Conservation (phyloP, 352 stramenopile species). For the Blastocystis hominis region DNA sequence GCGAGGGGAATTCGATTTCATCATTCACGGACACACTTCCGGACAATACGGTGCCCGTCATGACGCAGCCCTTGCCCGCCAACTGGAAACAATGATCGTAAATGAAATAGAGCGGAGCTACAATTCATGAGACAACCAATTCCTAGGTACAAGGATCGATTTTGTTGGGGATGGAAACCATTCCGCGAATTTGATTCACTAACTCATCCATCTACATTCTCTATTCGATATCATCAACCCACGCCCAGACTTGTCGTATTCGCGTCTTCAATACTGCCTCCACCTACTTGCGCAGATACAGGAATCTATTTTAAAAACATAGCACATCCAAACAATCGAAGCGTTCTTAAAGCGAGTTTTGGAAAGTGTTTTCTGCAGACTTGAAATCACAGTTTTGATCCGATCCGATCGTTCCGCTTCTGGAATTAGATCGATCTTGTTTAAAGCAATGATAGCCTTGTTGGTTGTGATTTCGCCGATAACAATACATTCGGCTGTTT, state of each 20-base stretch:
- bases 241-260: conserved; percentile 50
- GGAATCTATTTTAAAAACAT: not conserved
- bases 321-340: conserved; percentile 72
- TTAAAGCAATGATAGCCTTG: conserved; percentile 83
- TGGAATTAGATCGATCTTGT: conserved; percentile 90
- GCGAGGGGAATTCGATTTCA: conserved; percentile 79
- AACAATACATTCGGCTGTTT: conserved; percentile 93
- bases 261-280: conserved; percentile 45
- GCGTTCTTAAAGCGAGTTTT: conserved; percentile 71
- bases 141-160: not conserved
- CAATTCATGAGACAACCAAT: not conserved
- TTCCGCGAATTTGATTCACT: not conserved
- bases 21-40: conserved; percentile 78
- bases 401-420: conserved; percentile 65
- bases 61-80: conserved; percentile 87
- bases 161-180: conserved; percentile 29
- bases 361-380: conserved; percentile 68
- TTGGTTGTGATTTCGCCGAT: conserved; percentile 80
- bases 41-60: conserved; percentile 84
- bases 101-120: conserved; percentile 77
- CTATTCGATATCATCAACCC: not conserved
- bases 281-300: conserved; percentile 38
- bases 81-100: conserved; percentile 96
- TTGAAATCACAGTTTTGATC: conserved; percentile 68
- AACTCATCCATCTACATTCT: not conserved